Base-by-base conservation (phyloP, 169 alveolate species). In the Plasmodium billcollinsi region DNA sequence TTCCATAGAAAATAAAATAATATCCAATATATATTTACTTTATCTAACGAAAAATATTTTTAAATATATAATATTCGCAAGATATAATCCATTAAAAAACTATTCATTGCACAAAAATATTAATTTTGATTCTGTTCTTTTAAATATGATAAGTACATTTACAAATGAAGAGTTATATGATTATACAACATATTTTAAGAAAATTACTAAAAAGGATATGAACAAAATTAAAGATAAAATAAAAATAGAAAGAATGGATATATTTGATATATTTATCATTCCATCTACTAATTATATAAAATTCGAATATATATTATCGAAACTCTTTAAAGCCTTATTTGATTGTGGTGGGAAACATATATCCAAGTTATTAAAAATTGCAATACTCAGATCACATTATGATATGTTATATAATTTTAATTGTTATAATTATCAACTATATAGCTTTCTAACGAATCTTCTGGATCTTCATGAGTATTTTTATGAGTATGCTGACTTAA, bases 261-360 rank as follows among this genome's bases (percentile, higher is more conserved):
- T 86, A 8, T 86, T 49, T 65, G 92, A 86, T 14, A 59, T 86
- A 33, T 70, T 71, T 71, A 61, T 86, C 21, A 50, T 86, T 29
- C 92, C 92, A 71, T 71, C 92, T 29, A 47, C 15, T 71, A 86
- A 47, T 49, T 86, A 86, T 72, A 24, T 63, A 2, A 49, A 72
- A 9, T 86, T 86, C 54, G 88, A 86, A 66, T 61, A 18, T 9
- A 59, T 86, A 8, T 20, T 86, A 15, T 59, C 92, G 6, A 59
- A 52, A 39, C 58, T 86, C 0, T 86, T 86, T 20, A 86, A 86
- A 66, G 86, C 92, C 21, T 33, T 86, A 63, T 86, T 71, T 63
- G 88, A 86, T 63, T 86, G 92, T 71, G 92, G 92, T 20, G 92
- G 92, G 8, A 86, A 62, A 72, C 88, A 86, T 33, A 72, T 86